Evolutionary conservation across 169 alveolate species (phyloP).

Genomic region (Plasmodium malariae): DNA sequence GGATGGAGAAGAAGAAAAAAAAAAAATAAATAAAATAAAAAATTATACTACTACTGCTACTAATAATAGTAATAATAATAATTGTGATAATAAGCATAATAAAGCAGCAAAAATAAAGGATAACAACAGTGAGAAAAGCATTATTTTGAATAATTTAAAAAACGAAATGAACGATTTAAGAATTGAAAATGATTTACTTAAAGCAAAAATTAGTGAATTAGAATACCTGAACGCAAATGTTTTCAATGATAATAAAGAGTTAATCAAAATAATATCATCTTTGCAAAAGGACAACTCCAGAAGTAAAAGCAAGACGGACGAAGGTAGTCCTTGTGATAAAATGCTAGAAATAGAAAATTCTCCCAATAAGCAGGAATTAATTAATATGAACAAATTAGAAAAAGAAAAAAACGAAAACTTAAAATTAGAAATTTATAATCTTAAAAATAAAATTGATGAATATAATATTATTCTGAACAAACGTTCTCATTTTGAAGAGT

Average conservation of each 20-base stretch:
- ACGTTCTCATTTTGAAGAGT: constrained; percentile 14
- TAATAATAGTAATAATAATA: no score
- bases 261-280: constrained; percentile 38
- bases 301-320: not conserved
- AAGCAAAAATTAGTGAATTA: constrained; percentile 37
- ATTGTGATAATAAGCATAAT: not conserved
- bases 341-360: not conserved
- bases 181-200: constrained; percentile 35
- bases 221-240: constrained; percentile 28
- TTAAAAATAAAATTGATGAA: constrained; percentile 50
- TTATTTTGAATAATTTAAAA: not conserved
- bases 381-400: constrained; percentile 35
- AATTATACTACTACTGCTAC: no score
- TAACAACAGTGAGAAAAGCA: not conserved
- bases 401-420: constrained; percentile 56
- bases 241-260: constrained; percentile 62
- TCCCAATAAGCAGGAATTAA: constrained; percentile 7
- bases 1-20: not conserved
- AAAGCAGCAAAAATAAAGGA: not conserved
- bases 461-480: constrained; percentile 30
- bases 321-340: not conserved
- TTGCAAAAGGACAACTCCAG: not conserved
- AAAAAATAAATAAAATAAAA: no score
- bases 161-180: constrained; percentile 34
- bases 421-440: constrained; percentile 53